phyloP scores from a whole-genome alignment of 2,329 filamentous ascomycete species.

The Tolypocladium tundrense region DNA sequence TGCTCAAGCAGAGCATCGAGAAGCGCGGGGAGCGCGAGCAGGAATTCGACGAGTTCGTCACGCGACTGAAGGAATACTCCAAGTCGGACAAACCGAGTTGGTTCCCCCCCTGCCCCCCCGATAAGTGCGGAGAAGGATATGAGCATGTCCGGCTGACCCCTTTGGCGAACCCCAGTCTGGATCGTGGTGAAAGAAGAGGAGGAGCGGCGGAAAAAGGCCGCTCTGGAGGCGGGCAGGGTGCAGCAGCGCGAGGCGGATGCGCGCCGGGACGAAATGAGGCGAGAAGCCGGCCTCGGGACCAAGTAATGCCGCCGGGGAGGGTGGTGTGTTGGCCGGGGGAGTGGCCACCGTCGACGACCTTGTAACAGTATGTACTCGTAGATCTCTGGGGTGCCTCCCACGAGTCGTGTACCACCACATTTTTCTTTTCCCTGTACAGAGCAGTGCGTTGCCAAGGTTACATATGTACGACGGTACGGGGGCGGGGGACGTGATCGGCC shows the following conservation, averaged over 20 bases:
- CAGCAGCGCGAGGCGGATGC: slow-evolving; percentile 30
- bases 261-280: slow-evolving; percentile 38
- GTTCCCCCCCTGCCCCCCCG: slow-evolving; percentile 18
- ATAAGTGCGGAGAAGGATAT: slow-evolving; percentile 3
- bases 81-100: slow-evolving; percentile 87
- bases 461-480: neutral
- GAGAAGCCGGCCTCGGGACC: slow-evolving; percentile 32
- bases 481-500: neutral
- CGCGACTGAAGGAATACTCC: slow-evolving; percentile 73
- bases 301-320: slow-evolving; percentile 11
- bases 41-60: slow-evolving; percentile 85
- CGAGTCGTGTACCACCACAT: neutral
- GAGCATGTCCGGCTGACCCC: neutral
- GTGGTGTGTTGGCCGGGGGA: neutral
- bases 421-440: neutral
- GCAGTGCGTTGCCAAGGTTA: neutral
- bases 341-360: neutral
- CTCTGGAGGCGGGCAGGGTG: slow-evolving; percentile 22
- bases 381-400: neutral
- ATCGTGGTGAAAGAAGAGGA: slow-evolving; percentile 39
- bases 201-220: slow-evolving; percentile 28
- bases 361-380: neutral
- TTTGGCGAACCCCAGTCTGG: slow-evolving; percentile 30
- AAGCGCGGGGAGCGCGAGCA: slow-evolving; percentile 63
- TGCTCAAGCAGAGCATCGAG: slow-evolving; percentile 83